Evolutionary conservation across 2,329 filamentous ascomycete species (phyloP).

Genomic region (Alternaria brassicae): DNA sequence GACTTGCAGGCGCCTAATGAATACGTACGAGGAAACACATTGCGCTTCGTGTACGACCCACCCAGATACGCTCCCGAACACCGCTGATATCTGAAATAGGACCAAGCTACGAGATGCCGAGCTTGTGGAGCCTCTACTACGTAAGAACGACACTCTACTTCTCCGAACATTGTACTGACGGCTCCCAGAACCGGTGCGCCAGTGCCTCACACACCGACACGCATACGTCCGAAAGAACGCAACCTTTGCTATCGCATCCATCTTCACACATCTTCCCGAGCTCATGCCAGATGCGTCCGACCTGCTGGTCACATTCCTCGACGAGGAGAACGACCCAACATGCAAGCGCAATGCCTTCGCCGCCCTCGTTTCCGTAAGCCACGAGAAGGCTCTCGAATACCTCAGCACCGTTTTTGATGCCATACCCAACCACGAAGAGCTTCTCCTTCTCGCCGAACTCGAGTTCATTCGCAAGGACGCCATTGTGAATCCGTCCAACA

Average conservation of each 20-base stretch:
- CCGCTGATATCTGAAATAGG: conserved; percentile 32
- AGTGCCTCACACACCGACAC: conserved; percentile 93
- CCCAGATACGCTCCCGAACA: not conserved
- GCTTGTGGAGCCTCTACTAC: conserved; percentile 93
- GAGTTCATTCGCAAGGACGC: conserved; percentile 99
- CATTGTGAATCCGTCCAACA: conserved; percentile 92
- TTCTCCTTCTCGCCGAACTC: conserved; percentile 90
- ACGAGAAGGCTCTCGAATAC: conserved; percentile 89
- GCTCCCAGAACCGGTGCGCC: conserved; percentile 74
- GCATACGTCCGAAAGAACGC: conserved; percentile 98
- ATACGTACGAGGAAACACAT: conserved; percentile 97
- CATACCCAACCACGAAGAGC: conserved; percentile 91
- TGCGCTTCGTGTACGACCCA: conserved; percentile 75
- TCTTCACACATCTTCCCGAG: conserved; percentile 86
- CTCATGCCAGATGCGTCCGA: conserved; percentile 96
- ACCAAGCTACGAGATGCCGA: conserved; percentile 96
- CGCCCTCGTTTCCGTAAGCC: conserved; percentile 86
- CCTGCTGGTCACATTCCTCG: conserved; percentile 86
- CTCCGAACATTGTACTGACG: not conserved
- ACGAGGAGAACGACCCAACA: conserved; percentile 88
- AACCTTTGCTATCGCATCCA: conserved; percentile 91
- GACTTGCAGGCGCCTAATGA: conserved; percentile 98
- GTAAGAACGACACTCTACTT: conserved; percentile 21
- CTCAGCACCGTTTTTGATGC: conserved; percentile 89
- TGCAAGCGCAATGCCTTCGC: conserved; percentile 99